Evolutionary conservation across 2,329 filamentous ascomycete species (phyloP).

Genomic region (Tolypocladium nubicola): DNA sequence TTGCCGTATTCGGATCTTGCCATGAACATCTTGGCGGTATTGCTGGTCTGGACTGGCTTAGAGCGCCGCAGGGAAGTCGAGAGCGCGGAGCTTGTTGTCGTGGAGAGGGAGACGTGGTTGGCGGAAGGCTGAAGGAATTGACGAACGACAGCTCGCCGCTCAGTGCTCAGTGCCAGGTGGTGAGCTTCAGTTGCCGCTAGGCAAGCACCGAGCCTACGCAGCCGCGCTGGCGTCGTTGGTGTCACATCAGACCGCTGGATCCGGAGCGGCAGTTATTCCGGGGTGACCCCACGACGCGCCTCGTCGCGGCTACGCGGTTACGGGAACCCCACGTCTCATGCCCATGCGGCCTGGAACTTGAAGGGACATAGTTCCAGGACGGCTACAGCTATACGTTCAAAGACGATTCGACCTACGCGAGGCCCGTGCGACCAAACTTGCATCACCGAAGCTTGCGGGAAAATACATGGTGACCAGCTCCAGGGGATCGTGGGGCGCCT

Average conservation of each 20-base stretch:
- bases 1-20: slow-evolving; percentile 99
- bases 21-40: slow-evolving; percentile 84
- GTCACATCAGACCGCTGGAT: neutral
- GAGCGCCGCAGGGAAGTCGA: neutral
- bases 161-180: neutral
- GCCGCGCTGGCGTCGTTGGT: slow-evolving; percentile 4
- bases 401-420: neutral
- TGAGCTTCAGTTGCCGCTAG: slow-evolving; percentile 1
- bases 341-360: neutral
- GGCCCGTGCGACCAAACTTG: neutral
- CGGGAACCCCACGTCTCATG: neutral
- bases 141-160: neutral
- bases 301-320: neutral
- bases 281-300: neutral
- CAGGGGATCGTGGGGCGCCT: slow-evolving; percentile 3
- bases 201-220: slow-evolving; percentile 29
- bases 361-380: neutral
- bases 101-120: neutral
- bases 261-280: slow-evolving; percentile 1
- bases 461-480: neutral
- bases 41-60: slow-evolving; percentile 8
- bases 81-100: neutral
- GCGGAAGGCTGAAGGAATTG: neutral
- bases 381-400: neutral
- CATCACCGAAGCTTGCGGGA: neutral